Base-by-base conservation (phyloP, 345 rosid species). In the Tarenaya hassleriana region DNA sequence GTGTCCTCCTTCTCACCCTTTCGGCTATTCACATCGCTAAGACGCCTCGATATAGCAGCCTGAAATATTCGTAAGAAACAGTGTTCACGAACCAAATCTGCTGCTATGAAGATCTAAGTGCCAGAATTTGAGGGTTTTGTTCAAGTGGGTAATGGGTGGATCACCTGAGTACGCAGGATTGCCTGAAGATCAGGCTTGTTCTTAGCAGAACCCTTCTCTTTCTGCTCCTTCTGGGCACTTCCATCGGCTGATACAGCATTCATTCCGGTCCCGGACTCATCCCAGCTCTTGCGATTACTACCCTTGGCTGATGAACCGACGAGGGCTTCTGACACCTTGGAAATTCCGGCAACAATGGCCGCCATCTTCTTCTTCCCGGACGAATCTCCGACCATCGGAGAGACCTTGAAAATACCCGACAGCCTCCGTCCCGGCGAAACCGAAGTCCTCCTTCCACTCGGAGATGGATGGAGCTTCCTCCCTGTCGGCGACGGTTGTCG, bases 31-130 rank as follows among this genome's bases (percentile, higher is more conserved):
- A 61, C 91, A 69, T 85, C 98, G 50, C 98, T 88, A 18, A 88
- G 73, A 40, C 91, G 91, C 39, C 97, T 88, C 7, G 88, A 70
- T 56, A 92, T 73, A n/a, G 96, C 96, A 51, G 82, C 96, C 98
- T 92, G 70, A n/a, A 38, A 58, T 37, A 50, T 13, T 16, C 24
- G 1, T 34, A 11, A 50, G 0, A 33, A 45, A 56, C 8, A 13
- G 13, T 24, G 29, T 24, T 24, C 29, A 43, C 13, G 3, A 42
- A 17, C 3, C 40, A 10, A 41, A 41, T 9, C 18, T 18, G 10
- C 1, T 10, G 5, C 12, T 13, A 31, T 24, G 38, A 57, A 14
- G 44, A 33, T 0, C 3, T 34, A 3, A 33, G 5, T 24, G 13
- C 21, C 10, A 16, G 32, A 49, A 33, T 16, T 0, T 8, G 41